Conservation (phyloP, 495 filamentous ascomycete species). For the Sphaerosporella brunnea region DNA sequence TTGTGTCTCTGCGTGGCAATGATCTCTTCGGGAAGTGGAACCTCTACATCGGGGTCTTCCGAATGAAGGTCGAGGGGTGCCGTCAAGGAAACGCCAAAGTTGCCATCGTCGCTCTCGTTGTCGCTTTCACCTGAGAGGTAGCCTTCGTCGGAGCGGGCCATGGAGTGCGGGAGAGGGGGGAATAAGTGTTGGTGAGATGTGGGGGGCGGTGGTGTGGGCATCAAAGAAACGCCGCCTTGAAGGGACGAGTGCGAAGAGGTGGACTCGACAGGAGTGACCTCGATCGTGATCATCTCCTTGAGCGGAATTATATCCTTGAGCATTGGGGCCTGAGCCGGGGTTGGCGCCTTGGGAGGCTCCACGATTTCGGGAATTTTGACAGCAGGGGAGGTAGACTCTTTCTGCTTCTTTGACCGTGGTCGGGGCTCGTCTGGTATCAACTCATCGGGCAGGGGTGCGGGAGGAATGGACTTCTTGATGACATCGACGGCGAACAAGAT, state of each 20-base stretch:
- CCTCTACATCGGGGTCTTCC: neutral
- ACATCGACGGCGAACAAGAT: slow-evolving; percentile 3
- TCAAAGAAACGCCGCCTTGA: neutral
- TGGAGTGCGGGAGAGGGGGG: neutral
- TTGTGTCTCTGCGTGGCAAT: neutral
- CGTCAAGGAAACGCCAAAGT: neutral
- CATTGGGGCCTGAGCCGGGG: neutral
- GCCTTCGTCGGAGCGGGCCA: slow-evolving; percentile 2
- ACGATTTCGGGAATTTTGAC: neutral
- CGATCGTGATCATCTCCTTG: neutral
- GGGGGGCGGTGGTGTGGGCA: neutral
- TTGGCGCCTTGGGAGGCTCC: neutral
- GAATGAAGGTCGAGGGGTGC: too few relatives aligned
- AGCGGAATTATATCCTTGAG: neutral
- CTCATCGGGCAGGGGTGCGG: slow-evolving; percentile 1
- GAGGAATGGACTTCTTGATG: slow-evolving; percentile 4
- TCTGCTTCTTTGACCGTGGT: slow-evolving; percentile 1
- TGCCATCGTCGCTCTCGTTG: neutral
- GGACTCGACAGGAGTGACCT: neutral
- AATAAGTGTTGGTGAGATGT: neutral
- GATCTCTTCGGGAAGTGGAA: slow-evolving; percentile 2
- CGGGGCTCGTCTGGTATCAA: neutral
- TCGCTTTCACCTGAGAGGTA: slow-evolving; percentile 2
- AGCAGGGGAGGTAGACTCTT: neutral
- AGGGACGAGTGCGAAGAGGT: neutral